Conservation (phyloP, 2,329 filamentous ascomycete genomes). For the Trichoderma atrobrunneum region DNA sequence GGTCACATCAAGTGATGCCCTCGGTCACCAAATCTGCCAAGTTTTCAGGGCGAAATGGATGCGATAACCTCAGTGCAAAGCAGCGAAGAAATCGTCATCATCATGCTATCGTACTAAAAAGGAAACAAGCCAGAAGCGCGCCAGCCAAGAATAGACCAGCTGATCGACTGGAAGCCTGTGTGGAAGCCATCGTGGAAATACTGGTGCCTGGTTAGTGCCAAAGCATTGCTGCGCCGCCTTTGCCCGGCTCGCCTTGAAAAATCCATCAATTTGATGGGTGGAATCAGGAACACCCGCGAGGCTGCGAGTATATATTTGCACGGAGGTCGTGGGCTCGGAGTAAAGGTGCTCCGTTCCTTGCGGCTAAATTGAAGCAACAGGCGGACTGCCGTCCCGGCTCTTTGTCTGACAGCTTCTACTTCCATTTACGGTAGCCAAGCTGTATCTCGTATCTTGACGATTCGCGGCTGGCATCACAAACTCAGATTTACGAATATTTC, state of each 20-base stretch:
- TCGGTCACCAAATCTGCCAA: not conserved
- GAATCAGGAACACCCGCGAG: not conserved
- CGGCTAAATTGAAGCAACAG: not conserved
- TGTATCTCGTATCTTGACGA: not conserved
- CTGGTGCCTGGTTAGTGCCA: not conserved
- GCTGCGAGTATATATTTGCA: not conserved
- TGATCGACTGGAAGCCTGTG: not conserved
- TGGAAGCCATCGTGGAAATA: not conserved
- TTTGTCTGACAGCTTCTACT: not conserved
- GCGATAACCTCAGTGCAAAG: too few species aligned
- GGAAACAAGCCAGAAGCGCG: too few species aligned
- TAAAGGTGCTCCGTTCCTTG: conserved; percentile 7
- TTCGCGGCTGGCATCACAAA: not conserved
- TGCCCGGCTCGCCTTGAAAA: not conserved
- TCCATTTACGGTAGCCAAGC: not conserved
- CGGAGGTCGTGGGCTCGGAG: not conserved
- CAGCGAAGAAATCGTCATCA: not conserved
- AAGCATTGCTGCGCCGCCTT: not conserved
- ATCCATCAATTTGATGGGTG: not conserved
- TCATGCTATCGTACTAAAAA: not conserved
- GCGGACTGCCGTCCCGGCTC: not conserved
- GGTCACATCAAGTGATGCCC: not conserved
- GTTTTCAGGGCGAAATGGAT: not conserved
- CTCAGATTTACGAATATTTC: not conserved
- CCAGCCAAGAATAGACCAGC: not conserved